phyloP scores from a whole-genome alignment of 2,329 filamentous ascomycete genomes.

The Colletotrichum aenigma region DNA sequence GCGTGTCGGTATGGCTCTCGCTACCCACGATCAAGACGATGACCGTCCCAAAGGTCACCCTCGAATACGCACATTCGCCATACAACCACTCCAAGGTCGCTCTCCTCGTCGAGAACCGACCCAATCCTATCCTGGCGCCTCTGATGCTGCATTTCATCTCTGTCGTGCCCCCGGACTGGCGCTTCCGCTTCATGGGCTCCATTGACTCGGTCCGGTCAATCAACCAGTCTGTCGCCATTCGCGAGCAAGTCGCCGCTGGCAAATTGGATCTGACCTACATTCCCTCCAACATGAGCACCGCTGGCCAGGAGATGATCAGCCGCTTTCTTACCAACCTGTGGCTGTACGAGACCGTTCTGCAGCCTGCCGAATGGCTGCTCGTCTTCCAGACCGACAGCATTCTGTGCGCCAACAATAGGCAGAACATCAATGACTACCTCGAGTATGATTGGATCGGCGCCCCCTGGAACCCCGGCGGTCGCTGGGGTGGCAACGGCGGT shows the following conservation, averaged over 20 bases:
- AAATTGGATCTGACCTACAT: conserved; percentile 58
- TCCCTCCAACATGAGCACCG: conserved; percentile 55
- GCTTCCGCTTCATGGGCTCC: conserved; percentile 60
- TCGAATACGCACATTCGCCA: conserved; percentile 38
- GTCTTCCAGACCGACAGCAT: conserved; percentile 62
- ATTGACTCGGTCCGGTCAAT: conserved; percentile 46
- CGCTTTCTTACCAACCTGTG: conserved; percentile 56
- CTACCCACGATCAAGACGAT: conserved; percentile 23
- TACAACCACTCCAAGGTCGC: conserved; percentile 58
- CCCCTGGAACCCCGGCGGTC: conserved; percentile 46
- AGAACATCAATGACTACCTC: conserved; percentile 53
- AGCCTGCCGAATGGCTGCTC: conserved; percentile 57
- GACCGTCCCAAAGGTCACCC: conserved; percentile 29
- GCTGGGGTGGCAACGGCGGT: conserved; percentile 56
- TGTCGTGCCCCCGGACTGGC: conserved; percentile 60
- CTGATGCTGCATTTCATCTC: conserved; percentile 61
- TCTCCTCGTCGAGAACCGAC: conserved; percentile 58
- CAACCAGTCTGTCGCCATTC: conserved; percentile 51
- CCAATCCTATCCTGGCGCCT: conserved; percentile 53
- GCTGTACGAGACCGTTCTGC: conserved; percentile 54
- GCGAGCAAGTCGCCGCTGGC: conserved; percentile 42
- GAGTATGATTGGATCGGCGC: conserved; percentile 60
- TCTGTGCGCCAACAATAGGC: conserved; percentile 55
- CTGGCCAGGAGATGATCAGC: conserved; percentile 55
- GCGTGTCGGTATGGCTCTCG: conserved; percentile 24